Base-by-base conservation (phyloP, 208 protist species). In the Leishmania tropica region DNA sequence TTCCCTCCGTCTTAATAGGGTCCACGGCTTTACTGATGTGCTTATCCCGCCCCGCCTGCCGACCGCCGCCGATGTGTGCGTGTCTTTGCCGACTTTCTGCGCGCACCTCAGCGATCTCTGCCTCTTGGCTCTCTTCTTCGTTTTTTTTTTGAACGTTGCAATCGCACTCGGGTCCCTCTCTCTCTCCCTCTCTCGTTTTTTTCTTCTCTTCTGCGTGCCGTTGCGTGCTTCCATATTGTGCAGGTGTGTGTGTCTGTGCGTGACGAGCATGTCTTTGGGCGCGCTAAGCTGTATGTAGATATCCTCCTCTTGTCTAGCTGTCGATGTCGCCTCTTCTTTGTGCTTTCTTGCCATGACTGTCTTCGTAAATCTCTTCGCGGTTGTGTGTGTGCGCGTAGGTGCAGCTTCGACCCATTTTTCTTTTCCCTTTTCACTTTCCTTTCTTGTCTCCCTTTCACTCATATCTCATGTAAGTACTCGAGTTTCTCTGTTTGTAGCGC, bases 131-230 rank as follows among this genome's bases (percentile, higher is more conserved):
- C 5, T 21, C 40, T 15, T 68, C 62, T 7, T 40, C 1, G 2
- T 7, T 21, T n/a, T n/a, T n/a, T n/a, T n/a, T n/a, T 40, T 40
- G 31, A 68, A 68, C 0, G 21, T 15, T 40, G 13, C 31, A 68
- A 21, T 68, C 28, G 7, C n/a, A 13, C 58, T 31, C 28, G 28
- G 7, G n/a, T n/a, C n/a, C n/a, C n/a, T n/a, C n/a, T n/a, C n/a
- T n/a, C n/a, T n/a, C n/a, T n/a, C n/a, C n/a, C n/a, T n/a, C n/a
- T n/a, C n/a, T n/a, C n/a, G n/a, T 54, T 53, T 53, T 21, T 35
- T 47, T n/a, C 0, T 75, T 7, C 7, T 0, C 3, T 0, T 3
- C 0, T 42, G 7, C 5, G 42, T 45, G 42, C 0, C 4, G 42
- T 28, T 40, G 28, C 2, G 0, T 51, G 19, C 11, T 21, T 60